A percentile compares a stretch with the other conserved stretches of the same genome.
Conservation (phyloP, 208 protist species). For the Wallacemonas rigidus region DNA sequence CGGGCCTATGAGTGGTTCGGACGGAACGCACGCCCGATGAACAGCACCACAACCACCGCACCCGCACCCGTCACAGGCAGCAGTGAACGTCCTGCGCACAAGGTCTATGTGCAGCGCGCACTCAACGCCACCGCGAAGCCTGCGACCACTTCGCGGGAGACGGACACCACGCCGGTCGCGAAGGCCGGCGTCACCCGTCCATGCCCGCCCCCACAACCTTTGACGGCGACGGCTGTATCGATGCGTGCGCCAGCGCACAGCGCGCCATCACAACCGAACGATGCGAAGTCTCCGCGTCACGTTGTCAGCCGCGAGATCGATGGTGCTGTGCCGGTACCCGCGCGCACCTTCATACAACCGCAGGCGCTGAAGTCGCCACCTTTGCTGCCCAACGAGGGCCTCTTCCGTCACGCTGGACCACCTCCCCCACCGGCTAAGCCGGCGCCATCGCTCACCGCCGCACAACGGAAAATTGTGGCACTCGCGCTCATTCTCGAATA, state of each 20-base stretch:
- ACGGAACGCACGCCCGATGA: background rate
- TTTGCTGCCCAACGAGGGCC: background rate
- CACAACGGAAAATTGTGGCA: background rate
- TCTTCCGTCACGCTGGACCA: background rate
- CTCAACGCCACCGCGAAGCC: background rate
- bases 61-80: background rate
- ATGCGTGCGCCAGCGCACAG: background rate
- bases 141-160: background rate
- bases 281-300: background rate
- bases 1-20: background rate
- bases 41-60: background rate
- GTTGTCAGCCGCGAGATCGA: background rate
- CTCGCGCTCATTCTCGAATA: background rate
- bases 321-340: background rate
- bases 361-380: background rate
- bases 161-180: background rate
- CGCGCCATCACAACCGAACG: background rate
- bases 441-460: background rate
- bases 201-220: background rate
- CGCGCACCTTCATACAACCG: background rate
- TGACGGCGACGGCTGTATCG: background rate
- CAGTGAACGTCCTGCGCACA: background rate
- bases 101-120: conserved; percentile 13
- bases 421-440: background rate
- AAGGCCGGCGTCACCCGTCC: background rate